Evolutionary conservation across 305 asterid genomes (phyloP).

Genomic region (Fraxinus latifolia): DNA sequence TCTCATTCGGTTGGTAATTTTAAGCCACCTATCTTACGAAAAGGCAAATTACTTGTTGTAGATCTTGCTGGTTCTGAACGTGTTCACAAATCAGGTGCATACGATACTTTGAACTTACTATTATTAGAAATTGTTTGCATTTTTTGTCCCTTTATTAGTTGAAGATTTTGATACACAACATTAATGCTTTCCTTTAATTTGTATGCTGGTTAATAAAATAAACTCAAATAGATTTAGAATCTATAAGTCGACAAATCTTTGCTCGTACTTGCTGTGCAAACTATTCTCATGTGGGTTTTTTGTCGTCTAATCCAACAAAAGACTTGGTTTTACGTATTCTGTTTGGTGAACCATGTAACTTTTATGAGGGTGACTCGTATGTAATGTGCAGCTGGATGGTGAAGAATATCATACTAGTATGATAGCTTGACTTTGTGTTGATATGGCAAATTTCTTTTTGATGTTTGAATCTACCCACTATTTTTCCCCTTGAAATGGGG

Average conservation of each 20-base stretch:
- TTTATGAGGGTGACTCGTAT: neutral
- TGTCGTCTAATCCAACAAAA: neutral
- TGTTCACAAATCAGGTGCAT: constrained; percentile 82
- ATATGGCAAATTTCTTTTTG: neutral
- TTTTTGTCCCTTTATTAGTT: constrained; percentile 12
- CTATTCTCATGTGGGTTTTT: neutral
- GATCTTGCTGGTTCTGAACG: constrained; percentile 99
- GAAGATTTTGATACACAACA: constrained; percentile 4
- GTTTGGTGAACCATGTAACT: neutral
- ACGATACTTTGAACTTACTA: constrained; percentile 14
- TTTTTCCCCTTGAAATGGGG: neutral
- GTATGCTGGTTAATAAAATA: neutral
- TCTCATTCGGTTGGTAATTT: constrained; percentile 52
- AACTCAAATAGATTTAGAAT: constrained; percentile 1
- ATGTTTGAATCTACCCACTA: neutral
- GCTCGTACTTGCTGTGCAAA: neutral
- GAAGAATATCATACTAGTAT: neutral
- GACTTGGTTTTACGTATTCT: neutral
- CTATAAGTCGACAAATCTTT: constrained; percentile 5
- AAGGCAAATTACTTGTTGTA: constrained; percentile 87
- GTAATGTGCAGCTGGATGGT: neutral
- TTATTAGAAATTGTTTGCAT: constrained; percentile 10
- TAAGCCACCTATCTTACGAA: constrained; percentile 80
- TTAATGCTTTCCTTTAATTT: neutral
- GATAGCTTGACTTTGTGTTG: neutral